Conservation (phyloP, 2,329 filamentous ascomycete species). For the Rutstroemia sydowiana region DNA sequence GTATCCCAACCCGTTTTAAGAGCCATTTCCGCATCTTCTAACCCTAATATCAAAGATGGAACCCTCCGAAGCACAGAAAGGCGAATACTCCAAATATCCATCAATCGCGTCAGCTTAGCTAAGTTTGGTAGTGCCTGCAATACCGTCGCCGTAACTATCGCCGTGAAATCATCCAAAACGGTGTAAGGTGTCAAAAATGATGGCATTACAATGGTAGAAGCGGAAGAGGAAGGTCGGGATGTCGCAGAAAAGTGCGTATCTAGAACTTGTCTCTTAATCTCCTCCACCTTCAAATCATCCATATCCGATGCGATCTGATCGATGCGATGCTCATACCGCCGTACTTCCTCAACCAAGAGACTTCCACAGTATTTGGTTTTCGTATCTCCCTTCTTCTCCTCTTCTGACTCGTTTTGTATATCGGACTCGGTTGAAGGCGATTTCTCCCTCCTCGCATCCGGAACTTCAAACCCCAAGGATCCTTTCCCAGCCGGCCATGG, state of each 20-base stretch:
- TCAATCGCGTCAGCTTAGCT: conserved; percentile 62
- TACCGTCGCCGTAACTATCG: conserved; percentile 83
- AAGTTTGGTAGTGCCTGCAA: conserved; percentile 81
- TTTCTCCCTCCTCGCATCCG: conserved; percentile 36
- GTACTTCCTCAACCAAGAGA: conserved; percentile 56
- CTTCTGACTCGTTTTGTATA: background rate
- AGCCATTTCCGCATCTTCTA: conserved; percentile 60
- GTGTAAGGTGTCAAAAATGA: conserved; percentile 47
- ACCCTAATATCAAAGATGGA: conserved; percentile 57
- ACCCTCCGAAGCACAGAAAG: conserved; percentile 67
- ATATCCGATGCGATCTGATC: conserved; percentile 65
- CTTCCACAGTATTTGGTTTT: conserved; percentile 52
- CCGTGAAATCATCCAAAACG: conserved; percentile 81
- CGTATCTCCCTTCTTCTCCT: conserved; percentile 13
- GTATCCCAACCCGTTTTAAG: conserved; percentile 60
- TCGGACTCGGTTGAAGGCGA: conserved; percentile 26
- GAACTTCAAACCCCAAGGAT: conserved; percentile 48
- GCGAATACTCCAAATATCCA: conserved; percentile 72
- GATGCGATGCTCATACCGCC: conserved; percentile 63
- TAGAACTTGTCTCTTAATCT: conserved; percentile 82
- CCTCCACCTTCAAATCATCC: conserved; percentile 68
- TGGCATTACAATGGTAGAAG: conserved; percentile 37
- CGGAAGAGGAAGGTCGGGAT: conserved; percentile 44
- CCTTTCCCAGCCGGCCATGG: conserved; percentile 45
- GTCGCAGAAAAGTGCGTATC: conserved; percentile 66